Conservation (phyloP, 305 asterid species). For the Solanum hybrid region DNA sequence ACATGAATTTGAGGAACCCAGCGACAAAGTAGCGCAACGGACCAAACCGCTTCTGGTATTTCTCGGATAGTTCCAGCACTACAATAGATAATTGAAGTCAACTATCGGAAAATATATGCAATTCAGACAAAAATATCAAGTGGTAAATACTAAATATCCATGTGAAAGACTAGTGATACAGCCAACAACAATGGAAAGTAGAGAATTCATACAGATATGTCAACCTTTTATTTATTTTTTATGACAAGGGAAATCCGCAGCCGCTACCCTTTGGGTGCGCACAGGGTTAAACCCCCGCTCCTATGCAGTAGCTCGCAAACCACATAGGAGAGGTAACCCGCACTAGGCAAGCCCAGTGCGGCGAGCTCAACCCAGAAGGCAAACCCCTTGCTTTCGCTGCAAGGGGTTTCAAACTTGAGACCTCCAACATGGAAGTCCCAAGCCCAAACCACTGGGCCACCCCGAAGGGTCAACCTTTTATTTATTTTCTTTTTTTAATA, state of each 20-base stretch:
- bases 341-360: no score
- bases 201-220: not conserved
- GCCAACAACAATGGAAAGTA: not conserved
- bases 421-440: no score
- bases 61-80: constrained; percentile 97
- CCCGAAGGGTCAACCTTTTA: not conserved
- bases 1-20: constrained; percentile 84
- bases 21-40: constrained; percentile 95
- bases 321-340: no score
- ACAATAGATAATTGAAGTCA: constrained; percentile 17
- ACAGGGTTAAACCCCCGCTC: no score
- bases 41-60: constrained; percentile 88
- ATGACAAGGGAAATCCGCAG: no score
- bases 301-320: no score
- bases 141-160: not conserved
- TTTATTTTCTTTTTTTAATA: not conserved
- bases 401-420: no score
- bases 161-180: not conserved
- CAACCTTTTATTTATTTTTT: not conserved
- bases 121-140: not conserved
- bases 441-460: no score
- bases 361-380: no score
- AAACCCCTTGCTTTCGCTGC: no score
- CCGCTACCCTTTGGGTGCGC: no score
- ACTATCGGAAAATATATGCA: not conserved